Percentiles rank a stretch among this genome's conserved stretches.
These are phyloP conservation scores for Grigorovia humatica DNA, from an alignment of 805 yeast species.

Conservation along the genomic window DNA sequence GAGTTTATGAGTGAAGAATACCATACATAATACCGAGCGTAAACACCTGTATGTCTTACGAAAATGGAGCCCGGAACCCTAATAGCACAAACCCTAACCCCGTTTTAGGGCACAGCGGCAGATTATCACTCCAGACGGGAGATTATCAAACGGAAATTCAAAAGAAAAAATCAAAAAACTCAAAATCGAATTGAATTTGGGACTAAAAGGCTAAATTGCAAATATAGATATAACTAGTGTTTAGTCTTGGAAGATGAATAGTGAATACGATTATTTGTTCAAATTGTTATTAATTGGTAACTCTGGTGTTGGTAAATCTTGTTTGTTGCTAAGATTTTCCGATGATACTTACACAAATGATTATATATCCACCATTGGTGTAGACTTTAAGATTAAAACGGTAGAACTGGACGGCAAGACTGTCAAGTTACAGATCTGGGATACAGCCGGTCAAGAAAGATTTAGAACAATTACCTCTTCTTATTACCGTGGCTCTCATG, in stretches of 20 bases:
- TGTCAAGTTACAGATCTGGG: slow-evolving; percentile 93
- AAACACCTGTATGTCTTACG: no score
- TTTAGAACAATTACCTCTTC: slow-evolving; percentile 92
- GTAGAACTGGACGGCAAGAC: slow-evolving; percentile 85
- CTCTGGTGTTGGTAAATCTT: slow-evolving; percentile 82
- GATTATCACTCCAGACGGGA: not conserved
- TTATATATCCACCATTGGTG: slow-evolving; percentile 94
- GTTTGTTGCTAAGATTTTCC: slow-evolving; percentile 81
- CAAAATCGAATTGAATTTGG: not conserved
- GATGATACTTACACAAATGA: slow-evolving; percentile 94
- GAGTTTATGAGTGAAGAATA: no score
- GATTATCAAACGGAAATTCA: not conserved
- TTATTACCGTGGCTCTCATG: slow-evolving; percentile 82
- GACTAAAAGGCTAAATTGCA: not conserved
- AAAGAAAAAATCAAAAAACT: no score
- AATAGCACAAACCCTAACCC: no score
- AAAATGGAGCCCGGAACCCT: no score
- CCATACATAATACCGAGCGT: no score
- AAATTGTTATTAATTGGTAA: slow-evolving; percentile 93
- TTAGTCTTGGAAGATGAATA: not conserved
- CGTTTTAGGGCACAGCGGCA: not conserved
- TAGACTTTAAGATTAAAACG: slow-evolving; percentile 94
- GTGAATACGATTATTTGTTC: slow-evolving; percentile 83
- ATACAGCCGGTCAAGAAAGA: slow-evolving; percentile 92
- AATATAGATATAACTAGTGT: not conserved